Evolutionary conservation across 495 filamentous ascomycete genomes (phyloP).

Genomic region (Lophiotrema nucula): DNA sequence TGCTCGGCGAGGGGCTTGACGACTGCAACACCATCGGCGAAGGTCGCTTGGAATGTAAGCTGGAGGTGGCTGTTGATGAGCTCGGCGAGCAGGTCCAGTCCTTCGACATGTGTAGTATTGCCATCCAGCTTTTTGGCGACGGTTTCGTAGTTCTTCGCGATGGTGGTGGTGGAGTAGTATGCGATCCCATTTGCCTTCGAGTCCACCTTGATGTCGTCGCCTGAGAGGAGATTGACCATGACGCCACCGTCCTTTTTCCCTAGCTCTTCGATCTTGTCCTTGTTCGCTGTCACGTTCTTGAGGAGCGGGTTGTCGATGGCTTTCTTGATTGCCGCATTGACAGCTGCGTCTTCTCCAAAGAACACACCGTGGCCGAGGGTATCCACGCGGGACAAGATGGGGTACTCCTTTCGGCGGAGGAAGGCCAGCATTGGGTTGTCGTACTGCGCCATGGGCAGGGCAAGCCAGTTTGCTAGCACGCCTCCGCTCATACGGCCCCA

Average conservation of each 20-base stretch:
- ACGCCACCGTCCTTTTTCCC: slow-evolving; percentile 56
- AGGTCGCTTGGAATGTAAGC: slow-evolving; percentile 77
- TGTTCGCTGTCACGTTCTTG: slow-evolving; percentile 28
- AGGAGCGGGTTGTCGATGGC: slow-evolving; percentile 52
- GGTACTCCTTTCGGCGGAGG: slow-evolving; percentile 71
- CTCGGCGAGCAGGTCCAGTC: slow-evolving; percentile 61
- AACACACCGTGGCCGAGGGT: slow-evolving; percentile 70
- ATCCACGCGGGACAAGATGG: slow-evolving; percentile 71
- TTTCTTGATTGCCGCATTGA: slow-evolving; percentile 65
- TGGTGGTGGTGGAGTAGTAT: slow-evolving; percentile 65
- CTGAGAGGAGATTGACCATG: slow-evolving; percentile 56
- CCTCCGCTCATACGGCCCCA: slow-evolving; percentile 94
- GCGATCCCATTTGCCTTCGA: slow-evolving; percentile 65
- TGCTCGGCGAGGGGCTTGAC: slow-evolving; percentile 73
- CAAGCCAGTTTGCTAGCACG: slow-evolving; percentile 71
- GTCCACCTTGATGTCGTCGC: slow-evolving; percentile 64
- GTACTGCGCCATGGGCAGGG: slow-evolving; percentile 81
- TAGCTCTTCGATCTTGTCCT: slow-evolving; percentile 22
- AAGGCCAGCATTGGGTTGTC: slow-evolving; percentile 69
- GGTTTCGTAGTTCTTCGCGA: slow-evolving; percentile 62
- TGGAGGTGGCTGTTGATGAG: slow-evolving; percentile 88
- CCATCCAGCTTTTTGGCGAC: slow-evolving; percentile 59
- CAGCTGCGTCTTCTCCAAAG: slow-evolving; percentile 63
- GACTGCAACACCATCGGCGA: slow-evolving; percentile 70
- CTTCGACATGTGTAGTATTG: slow-evolving; percentile 44